Percentiles rank a stretch among this genome's conserved stretches.
Evolutionary conservation across 2,329 filamentous ascomycete species (phyloP).

Genomic region (Cordyceps militaris): DNA sequence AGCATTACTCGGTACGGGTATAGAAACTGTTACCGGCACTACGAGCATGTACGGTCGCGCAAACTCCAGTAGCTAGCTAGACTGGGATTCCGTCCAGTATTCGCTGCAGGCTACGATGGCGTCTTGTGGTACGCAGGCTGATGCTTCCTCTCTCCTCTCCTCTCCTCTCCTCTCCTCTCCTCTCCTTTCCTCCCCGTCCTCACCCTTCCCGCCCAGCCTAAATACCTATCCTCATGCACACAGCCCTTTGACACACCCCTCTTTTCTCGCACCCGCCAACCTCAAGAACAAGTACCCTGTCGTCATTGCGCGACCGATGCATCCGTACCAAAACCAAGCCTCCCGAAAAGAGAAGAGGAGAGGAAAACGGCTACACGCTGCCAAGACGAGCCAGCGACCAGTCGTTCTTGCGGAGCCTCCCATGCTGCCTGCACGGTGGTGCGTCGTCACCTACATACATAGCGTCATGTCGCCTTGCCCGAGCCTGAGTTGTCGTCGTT

Average conservation of each 20-base stretch:
- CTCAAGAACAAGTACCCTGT: not conserved
- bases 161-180: not conserved
- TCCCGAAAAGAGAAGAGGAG: not conserved
- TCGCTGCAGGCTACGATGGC: too few species aligned
- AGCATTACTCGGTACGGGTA: too few species aligned
- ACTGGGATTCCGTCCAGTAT: too few species aligned
- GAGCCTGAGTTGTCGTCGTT: not conserved
- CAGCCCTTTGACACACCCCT: too few species aligned
- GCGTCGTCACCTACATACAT: too few species aligned
- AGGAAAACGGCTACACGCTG: not conserved
- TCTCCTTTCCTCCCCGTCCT: too few species aligned
- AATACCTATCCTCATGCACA: too few species aligned
- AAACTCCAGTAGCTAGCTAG: too few species aligned
- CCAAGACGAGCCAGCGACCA: conserved; percentile 6
- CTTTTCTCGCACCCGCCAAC: not conserved
- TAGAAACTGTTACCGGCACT: too few species aligned
- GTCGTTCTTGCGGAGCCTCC: not conserved
- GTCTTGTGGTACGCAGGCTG: not conserved
- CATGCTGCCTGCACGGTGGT: not conserved
- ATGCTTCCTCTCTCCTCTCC: not conserved
- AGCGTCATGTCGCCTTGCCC: not conserved
- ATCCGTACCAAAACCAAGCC: not conserved
- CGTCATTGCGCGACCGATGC: not conserved
- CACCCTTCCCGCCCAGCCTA: too few species aligned
- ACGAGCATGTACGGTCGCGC: too few species aligned